Evolutionary conservation across 768 basidiomycete species (phyloP).

Genomic region (Collybiopsis luxurians): DNA sequence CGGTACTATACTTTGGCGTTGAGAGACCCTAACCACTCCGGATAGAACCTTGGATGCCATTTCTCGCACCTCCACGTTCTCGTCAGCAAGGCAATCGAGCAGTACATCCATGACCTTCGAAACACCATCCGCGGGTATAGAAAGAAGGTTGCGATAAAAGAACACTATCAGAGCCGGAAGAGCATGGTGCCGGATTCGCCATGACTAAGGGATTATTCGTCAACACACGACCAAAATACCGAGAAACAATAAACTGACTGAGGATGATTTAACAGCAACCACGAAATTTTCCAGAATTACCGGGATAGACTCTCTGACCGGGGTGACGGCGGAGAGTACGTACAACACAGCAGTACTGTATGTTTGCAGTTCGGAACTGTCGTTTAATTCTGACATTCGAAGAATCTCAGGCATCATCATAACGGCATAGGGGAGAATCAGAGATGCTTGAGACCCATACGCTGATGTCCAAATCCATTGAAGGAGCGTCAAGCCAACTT

Average conservation of each 20-base stretch:
- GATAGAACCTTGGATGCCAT: slow-evolving; percentile 87
- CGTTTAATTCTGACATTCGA: slow-evolving; percentile 88
- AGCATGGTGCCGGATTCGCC: slow-evolving; percentile 86
- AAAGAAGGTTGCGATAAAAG: slow-evolving; percentile 86
- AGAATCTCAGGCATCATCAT: slow-evolving; percentile 64
- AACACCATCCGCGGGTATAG: slow-evolving; percentile 65
- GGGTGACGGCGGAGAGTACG: slow-evolving; percentile 78
- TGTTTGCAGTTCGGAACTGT: slow-evolving; percentile 76
- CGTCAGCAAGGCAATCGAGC: slow-evolving; percentile 80
- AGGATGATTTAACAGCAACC: slow-evolving; percentile 72
- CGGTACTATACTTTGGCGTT: slow-evolving; percentile 79
- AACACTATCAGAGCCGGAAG: slow-evolving; percentile 87
- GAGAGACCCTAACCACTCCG: slow-evolving; percentile 87
- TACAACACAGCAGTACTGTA: slow-evolving; percentile 81
- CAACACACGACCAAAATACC: slow-evolving; percentile 66
- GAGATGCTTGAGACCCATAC: slow-evolving; percentile 65
- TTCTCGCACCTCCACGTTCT: slow-evolving; percentile 91
- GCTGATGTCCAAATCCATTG: slow-evolving; percentile 80
- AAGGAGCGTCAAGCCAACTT: slow-evolving; percentile 78
- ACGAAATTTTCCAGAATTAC: slow-evolving; percentile 61
- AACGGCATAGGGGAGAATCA: slow-evolving; percentile 33
- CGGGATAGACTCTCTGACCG: slow-evolving; percentile 63
- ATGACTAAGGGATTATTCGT: slow-evolving; percentile 61
- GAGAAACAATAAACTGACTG: slow-evolving; percentile 39
- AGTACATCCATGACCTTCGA: slow-evolving; percentile 79